These are phyloP conservation scores for Graphiopsis chlorocephala DNA, from an alignment of 2,329 filamentous ascomycete species.

Conservation along the genomic window DNA sequence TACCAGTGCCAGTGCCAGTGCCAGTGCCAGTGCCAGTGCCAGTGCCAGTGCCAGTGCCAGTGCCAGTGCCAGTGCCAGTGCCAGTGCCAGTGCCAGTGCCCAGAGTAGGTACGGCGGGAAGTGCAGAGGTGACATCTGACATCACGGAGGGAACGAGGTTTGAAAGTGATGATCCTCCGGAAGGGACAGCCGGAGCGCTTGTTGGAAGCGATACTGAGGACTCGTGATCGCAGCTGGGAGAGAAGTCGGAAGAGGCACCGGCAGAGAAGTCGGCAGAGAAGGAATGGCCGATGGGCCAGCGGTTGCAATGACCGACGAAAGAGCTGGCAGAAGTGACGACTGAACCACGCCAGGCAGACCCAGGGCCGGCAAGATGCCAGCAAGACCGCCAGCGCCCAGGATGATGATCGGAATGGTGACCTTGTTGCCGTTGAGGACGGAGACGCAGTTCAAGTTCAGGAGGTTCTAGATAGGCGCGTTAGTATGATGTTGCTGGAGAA, in stretches of 20 bases:
- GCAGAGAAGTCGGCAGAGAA: background rate
- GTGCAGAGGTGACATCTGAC: background rate
- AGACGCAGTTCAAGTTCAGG: background rate
- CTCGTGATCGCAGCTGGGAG: no score
- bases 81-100: background rate
- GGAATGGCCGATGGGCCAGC: background rate
- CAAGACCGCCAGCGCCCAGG: background rate
- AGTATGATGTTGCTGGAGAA: no score
- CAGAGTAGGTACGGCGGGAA: background rate
- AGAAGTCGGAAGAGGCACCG: background rate
- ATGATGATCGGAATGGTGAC: background rate
- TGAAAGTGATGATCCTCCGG: background rate
- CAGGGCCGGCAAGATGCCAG: background rate
- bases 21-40: no score
- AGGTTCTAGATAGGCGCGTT: background rate
- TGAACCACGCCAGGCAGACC: background rate
- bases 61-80: no score
- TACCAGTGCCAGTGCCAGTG: background rate
- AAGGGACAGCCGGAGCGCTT: background rate
- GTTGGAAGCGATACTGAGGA: background rate
- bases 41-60: no score
- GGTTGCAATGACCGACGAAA: background rate
- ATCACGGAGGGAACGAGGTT: background rate
- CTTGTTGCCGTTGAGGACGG: background rate
- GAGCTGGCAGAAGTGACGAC: background rate